These are phyloP conservation scores for Blakeslea trispora DNA, from an alignment of 371 early-diverging fungal species.

Conservation along the genomic window DNA sequence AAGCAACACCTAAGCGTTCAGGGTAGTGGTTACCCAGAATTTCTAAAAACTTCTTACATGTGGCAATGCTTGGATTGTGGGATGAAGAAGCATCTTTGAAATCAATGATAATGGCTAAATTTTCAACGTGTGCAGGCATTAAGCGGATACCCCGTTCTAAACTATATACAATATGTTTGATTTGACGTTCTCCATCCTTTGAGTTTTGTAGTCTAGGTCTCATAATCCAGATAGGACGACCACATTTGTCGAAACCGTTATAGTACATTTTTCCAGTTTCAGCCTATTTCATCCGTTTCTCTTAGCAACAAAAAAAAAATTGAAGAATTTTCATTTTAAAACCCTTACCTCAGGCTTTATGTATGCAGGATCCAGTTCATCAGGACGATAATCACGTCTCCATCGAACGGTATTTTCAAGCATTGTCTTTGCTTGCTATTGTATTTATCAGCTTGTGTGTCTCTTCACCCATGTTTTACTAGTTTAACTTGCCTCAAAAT, in stretches of 20 bases:
- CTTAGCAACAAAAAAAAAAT: constrained; percentile 4
- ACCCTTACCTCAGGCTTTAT: constrained; percentile 71
- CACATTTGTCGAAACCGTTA: constrained; percentile 75
- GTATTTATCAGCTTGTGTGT: neutral
- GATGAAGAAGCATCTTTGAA: constrained; percentile 70
- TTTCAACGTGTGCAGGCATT: constrained; percentile 77
- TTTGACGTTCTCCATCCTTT: constrained; percentile 72
- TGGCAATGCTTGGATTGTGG: constrained; percentile 69
- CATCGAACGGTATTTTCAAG: constrained; percentile 75
- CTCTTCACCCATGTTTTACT: neutral
- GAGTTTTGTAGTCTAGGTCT: constrained; percentile 80
- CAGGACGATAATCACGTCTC: constrained; percentile 75
- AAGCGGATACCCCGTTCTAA: constrained; percentile 78
- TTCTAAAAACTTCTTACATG: constrained; percentile 77
- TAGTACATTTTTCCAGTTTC: constrained; percentile 81
- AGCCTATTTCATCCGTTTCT: constrained; percentile 39
- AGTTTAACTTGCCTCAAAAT: constrained; percentile 38
- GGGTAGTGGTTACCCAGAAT: constrained; percentile 87
- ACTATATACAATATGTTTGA: constrained; percentile 77
- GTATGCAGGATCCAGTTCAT: constrained; percentile 68
- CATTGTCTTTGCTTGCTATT: constrained; percentile 57
- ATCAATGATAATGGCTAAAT: constrained; percentile 78
- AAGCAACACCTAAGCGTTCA: constrained; percentile 69
- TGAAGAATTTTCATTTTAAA: neutral
- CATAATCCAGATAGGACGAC: constrained; percentile 75